These are phyloP conservation scores for Candida labiduridarum DNA, from an alignment of 1,139 yeast species.

Conservation along the genomic window DNA sequence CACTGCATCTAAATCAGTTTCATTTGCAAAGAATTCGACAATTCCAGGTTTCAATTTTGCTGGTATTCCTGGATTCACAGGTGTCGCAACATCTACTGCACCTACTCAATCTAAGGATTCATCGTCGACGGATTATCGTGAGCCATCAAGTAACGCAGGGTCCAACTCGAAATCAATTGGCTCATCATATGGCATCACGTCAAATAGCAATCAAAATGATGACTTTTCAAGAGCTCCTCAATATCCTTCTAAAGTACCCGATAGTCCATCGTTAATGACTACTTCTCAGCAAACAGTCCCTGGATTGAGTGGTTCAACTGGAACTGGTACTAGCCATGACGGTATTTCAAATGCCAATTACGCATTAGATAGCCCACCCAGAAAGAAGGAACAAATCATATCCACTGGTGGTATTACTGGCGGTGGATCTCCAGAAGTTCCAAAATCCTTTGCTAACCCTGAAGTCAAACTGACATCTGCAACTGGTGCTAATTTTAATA, in stretches of 20 bases:
- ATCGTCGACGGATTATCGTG: slow-evolving; percentile 1
- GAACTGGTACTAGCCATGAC: neutral
- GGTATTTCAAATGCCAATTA: neutral
- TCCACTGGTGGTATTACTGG: neutral
- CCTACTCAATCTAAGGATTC: slow-evolving; percentile 1
- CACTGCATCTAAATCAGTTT: neutral
- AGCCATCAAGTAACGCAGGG: neutral
- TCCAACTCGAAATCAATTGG: neutral
- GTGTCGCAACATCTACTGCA: neutral
- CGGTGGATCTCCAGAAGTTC: neutral
- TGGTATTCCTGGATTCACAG: slow-evolving; percentile 8
- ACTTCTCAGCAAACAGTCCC: neutral
- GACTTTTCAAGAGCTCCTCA: neutral
- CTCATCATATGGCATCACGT: neutral
- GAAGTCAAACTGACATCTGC: neutral
- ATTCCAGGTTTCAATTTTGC: slow-evolving; percentile 2
- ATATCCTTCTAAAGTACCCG: neutral
- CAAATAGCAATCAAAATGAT: neutral
- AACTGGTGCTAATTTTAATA: neutral
- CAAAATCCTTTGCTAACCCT: neutral
- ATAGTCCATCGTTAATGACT: neutral
- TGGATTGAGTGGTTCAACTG: neutral
- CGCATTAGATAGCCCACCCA: neutral
- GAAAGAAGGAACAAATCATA: neutral
- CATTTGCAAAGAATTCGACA: neutral